Evolutionary conservation across 441 rosid genomes (phyloP), one percentile per base, ranked within the genome.

Genomic region (Pelargonium cotyledonis): DNA sequence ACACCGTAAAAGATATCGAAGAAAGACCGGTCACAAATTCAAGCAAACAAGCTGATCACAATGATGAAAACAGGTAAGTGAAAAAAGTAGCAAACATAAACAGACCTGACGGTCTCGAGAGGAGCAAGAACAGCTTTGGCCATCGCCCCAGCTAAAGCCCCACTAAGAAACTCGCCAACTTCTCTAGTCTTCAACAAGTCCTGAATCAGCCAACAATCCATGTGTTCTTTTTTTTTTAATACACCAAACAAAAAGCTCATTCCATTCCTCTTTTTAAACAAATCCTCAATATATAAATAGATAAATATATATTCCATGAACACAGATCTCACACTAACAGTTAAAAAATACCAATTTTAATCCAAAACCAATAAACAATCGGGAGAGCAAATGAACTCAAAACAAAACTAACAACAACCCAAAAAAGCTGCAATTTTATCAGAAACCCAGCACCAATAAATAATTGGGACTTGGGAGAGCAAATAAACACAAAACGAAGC

Each of bases 51-150:
- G 16, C 55, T 47, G 55, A 47, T 11, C 55, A 47, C 14, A 47
- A 47, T 11, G 55, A 35, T 6, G 40, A 35, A 47, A 47, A 14
- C 55, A 47, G 16, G 55, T 11, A 47, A 47, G 3, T 47, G 55
- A 47, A 3, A 47, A 47, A 8, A 47, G 55, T 3, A 11, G 55
- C 16, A 47, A 47, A 47, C 60, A 16, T 16, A 60, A 51, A 65
- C 80, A 47, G 57, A 90, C 99, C 97, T 92, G 85, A 92, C 88
- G 46, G 97, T 95, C 75, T 95, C 99, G 18, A 95, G 83, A 72
- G 99, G 99, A 82, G 99, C 99, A 70, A 95, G 99, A 70, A 90
- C 80, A 73, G 92, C 96, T 85, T 95, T 95, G 31, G 98, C 85
- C 99, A 95, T 89, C 29, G 96, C 98, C 68, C 99, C 98, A 0